Conservation (phyloP, 2,329 filamentous ascomycete species). For the Penicillium sp. region DNA sequence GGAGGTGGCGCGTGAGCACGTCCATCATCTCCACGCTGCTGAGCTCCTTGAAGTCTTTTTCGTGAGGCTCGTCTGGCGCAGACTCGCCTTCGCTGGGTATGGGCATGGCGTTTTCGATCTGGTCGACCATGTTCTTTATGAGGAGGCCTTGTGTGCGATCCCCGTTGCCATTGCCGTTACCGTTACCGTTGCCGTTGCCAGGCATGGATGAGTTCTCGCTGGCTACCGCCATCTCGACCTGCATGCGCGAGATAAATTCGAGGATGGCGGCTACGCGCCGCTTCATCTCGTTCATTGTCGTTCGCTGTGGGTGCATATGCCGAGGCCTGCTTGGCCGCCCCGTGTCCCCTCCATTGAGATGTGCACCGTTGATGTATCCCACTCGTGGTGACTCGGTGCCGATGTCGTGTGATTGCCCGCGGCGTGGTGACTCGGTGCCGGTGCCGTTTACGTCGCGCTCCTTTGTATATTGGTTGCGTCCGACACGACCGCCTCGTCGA, state of each 20-base stretch:
- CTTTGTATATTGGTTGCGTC: constrained; percentile 77
- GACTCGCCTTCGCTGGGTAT: constrained; percentile 26
- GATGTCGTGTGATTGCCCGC: constrained; percentile 38
- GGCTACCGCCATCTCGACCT: constrained; percentile 72
- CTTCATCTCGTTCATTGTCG: constrained; percentile 84
- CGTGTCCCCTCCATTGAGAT: constrained; percentile 54
- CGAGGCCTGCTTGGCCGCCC: constrained; percentile 58
- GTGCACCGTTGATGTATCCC: constrained; percentile 38
- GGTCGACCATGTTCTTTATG: constrained; percentile 34
- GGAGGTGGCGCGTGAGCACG: constrained; percentile 68
- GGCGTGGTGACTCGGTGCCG: constrained; percentile 41
- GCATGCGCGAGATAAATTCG: constrained; percentile 83
- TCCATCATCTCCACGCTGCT: constrained; percentile 89
- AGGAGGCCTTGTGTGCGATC: constrained; percentile 33
- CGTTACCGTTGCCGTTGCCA: constrained; percentile 12
- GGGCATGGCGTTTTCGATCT: constrained; percentile 28
- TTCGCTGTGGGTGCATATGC: constrained; percentile 52
- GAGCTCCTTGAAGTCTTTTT: constrained; percentile 65
- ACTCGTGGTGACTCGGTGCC: constrained; percentile 37
- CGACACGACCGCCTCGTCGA: constrained; percentile 59
- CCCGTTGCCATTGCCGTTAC: constrained; percentile 26
- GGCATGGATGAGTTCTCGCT: constrained; percentile 42
- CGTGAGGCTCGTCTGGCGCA: constrained; percentile 26
- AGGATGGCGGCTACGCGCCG: constrained; percentile 76
- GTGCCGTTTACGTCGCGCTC: constrained; percentile 61